Base-by-base conservation (phyloP, 192 early-diverging fungal species). In the Rhizophagus clarus region DNA sequence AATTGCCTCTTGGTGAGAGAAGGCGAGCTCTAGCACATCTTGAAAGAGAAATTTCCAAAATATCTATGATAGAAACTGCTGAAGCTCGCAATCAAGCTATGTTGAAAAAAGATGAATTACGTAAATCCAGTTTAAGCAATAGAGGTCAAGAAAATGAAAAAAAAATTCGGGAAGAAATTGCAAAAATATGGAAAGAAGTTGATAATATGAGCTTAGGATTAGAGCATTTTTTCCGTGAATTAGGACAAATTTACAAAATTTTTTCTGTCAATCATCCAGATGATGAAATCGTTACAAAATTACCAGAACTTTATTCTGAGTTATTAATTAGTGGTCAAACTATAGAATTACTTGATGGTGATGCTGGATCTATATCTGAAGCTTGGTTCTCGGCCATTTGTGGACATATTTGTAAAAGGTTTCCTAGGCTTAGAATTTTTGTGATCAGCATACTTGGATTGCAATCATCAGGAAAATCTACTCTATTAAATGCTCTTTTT, bases 381-480 rank as follows among this genome's bases (percentile, higher is more conserved):
- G n/a, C n/a, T n/a, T n/a, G n/a, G n/a, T n/a, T n/a, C n/a, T n/a
- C n/a, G 20, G 75, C 75, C 1, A 61, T 76, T 61, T 76, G 75
- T 47, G 28, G 61, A 29, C 4, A 61, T n/a, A 26, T 76, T 47
- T 20, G 24, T 64, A 32, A 4, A 60, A 61, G 28, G 29, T 63
- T 76, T 47, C 75, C 56, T 34, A 76, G 63, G 0, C 76, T 77
- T 14, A 40, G 62, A 40, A 56, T 77, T 31, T 77, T n/a, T n/a
- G 63, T 77, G 45, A 49, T 77, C 17, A 66, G 29, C 17, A 77
- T 77, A 77, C 76, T 77, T 68, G 76, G 76, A 4, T 45, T 77
- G n/a, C 76, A 77, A 42, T 66, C 76, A 34, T 77, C 76, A 22
- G 76, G 76, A 68, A 77, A 77, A 32, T 77, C 76, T 1, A 77